These are phyloP conservation scores for Crataegus laevigata DNA, from an alignment of 306 rosid species.

Conservation along the genomic window DNA sequence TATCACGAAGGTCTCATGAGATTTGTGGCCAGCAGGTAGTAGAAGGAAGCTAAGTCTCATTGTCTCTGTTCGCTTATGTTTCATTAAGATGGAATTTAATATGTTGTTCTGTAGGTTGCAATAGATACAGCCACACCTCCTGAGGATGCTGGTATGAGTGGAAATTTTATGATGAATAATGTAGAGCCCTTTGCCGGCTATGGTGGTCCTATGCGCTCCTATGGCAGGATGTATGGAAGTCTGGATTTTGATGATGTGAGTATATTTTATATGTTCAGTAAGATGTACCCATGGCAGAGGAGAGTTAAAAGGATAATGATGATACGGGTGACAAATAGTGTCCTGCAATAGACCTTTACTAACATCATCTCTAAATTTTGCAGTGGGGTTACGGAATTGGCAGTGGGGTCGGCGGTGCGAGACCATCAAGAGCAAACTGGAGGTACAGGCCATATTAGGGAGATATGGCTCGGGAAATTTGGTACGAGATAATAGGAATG, in stretches of 20 bases:
- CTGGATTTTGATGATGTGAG: conserved; percentile 87
- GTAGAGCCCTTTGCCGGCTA: conserved; percentile 64
- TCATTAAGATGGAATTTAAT: not conserved
- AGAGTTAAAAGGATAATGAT: not conserved
- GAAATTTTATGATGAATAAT: conserved; percentile 48
- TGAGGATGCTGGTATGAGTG: conserved; percentile 81
- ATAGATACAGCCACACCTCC: conserved; percentile 85
- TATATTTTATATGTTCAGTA: not conserved
- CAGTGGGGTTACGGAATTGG: conserved; percentile 94
- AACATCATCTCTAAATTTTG: conserved; percentile 13
- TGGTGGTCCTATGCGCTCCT: conserved; percentile 79
- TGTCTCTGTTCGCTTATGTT: not conserved
- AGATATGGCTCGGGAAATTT: not conserved
- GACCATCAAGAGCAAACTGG: conserved; percentile 92
- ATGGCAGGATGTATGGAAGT: conserved; percentile 93
- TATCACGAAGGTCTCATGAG: conserved; percentile 84
- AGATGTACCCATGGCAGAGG: not conserved
- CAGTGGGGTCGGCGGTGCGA: conserved; percentile 56
- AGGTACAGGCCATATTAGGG: conserved; percentile 88
- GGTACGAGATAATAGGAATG: not conserved
- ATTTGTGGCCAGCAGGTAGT: conserved; percentile 86
- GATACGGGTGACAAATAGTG: not conserved
- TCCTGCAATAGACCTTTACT: not conserved
- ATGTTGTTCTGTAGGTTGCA: conserved; percentile 25
- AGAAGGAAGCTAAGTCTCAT: not conserved